Evolutionary conservation across 495 filamentous ascomycete species (phyloP), one percentile per base, ranked within the genome.

Genomic region (Glutinoglossum americanum): DNA sequence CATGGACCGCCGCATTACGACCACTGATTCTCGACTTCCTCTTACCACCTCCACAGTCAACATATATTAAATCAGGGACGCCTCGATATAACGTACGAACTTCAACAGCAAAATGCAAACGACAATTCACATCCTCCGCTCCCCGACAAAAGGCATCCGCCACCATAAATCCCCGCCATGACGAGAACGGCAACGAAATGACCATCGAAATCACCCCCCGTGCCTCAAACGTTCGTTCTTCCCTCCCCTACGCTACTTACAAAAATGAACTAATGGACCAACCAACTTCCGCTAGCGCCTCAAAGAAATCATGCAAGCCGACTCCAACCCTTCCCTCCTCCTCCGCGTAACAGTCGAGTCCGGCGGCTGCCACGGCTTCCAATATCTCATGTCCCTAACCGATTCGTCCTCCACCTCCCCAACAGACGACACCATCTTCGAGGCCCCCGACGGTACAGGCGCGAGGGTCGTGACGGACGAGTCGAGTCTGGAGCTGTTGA

Each of bases 321-420:
- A 93, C 68, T 69, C 74, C 49, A 93, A 94, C 70, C 85, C 89
- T 3, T 72, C 82, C 63, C 78, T 94, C 37, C 83, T 86, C 10
- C 79, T 98, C 19, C 86, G 92, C 47, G 83, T 98, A 63, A 83
- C 85, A 44, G 89, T 98, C 28, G 86, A 92, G 60, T 83, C 79
- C 51, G 92, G 92, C 59, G 92, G 92, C 37, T 98, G 92, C 69
- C 93, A 98, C 71, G 92, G 92, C 21, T 97, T 98, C 70, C 92
- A 98, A 68, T 98, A 96, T 64, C 74, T 93, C 28, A 94, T 98
- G 84, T 84, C 83, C 6, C 76, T 95, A 6, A 82, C 85, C 25
- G 79, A 77, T 62, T 49, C 73, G 0, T 64, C 67, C 17, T 49
- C 60, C 13, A 26, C 47, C 39, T 28, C 54, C 33, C 23, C 57